These are phyloP conservation scores for Cladosporium sp. DNA, from an alignment of 2,329 filamentous ascomycete species.

Conservation along the genomic window DNA sequence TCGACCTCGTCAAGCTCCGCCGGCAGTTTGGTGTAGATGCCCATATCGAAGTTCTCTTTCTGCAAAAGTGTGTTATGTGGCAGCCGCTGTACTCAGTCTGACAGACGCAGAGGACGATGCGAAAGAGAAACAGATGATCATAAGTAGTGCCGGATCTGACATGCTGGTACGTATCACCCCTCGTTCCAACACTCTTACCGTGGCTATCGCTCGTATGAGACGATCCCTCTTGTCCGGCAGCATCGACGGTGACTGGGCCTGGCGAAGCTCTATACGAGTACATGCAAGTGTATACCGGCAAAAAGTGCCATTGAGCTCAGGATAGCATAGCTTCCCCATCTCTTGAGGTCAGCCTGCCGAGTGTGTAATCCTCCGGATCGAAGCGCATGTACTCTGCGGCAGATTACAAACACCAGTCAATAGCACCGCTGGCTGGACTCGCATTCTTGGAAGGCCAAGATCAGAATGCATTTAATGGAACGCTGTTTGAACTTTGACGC, in stretches of 20 bases:
- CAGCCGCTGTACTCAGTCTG: neutral
- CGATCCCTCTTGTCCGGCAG: neutral
- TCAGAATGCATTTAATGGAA: no score
- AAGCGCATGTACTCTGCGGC: neutral
- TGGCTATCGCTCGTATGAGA: neutral
- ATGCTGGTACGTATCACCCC: neutral
- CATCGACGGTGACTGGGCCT: neutral
- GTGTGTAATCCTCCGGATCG: neutral
- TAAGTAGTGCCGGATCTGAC: neutral
- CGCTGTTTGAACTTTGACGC: neutral
- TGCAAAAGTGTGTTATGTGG: neutral
- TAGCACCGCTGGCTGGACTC: neutral
- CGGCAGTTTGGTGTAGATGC: slow-evolving; percentile 33
- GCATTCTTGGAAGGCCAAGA: no score
- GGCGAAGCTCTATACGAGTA: neutral
- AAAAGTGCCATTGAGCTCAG: neutral
- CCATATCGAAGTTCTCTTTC: neutral
- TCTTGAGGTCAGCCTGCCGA: neutral
- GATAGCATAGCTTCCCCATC: neutral
- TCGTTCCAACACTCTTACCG: neutral
- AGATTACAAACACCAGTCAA: neutral
- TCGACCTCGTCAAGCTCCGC: slow-evolving; percentile 44
- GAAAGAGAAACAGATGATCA: neutral
- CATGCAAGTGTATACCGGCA: neutral
- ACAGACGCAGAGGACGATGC: neutral